Evolutionary conservation across 1,284 basidiomycete genomes (phyloP).

Genomic region (Fomes fomentarius): DNA sequence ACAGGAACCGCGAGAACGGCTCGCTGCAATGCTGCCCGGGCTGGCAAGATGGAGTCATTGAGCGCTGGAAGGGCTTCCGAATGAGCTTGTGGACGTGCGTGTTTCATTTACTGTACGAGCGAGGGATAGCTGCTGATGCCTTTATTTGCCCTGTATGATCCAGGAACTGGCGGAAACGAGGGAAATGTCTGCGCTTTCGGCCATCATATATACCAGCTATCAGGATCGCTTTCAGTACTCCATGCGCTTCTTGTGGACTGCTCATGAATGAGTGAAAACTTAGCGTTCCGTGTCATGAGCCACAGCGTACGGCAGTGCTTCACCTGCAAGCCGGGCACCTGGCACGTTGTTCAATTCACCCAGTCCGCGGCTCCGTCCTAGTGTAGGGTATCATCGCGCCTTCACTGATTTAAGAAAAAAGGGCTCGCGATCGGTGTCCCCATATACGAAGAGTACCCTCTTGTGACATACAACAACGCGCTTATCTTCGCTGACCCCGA

Average conservation of each 20-base stretch:
- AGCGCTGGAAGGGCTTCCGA: slow-evolving; percentile 74
- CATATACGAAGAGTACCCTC: no score
- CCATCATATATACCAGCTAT: slow-evolving; percentile 42
- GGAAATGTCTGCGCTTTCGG: slow-evolving; percentile 37
- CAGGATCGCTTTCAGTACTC: slow-evolving; percentile 38
- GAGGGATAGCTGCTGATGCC: not conserved
- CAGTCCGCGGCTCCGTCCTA: no score
- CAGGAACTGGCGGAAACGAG: slow-evolving; percentile 36
- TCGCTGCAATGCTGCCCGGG: slow-evolving; percentile 80
- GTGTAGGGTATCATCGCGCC: no score
- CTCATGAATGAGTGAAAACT: not conserved
- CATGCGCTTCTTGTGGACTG: slow-evolving; percentile 2
- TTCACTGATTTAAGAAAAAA: no score
- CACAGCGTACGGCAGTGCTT: no score
- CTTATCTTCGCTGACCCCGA: no score
- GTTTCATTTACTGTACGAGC: not conserved
- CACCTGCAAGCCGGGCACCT: no score
- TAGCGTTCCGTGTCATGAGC: not conserved
- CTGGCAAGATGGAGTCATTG: slow-evolving; percentile 77
- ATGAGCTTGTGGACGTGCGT: slow-evolving; percentile 84
- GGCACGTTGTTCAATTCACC: no score
- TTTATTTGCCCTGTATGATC: not conserved
- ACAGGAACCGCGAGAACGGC: slow-evolving; percentile 33
- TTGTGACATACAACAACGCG: no score
- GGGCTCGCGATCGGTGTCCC: no score